Percentiles rank a stretch among this genome's conserved stretches.
These are phyloP conservation scores for Neurospora pannonica DNA, from an alignment of 495 filamentous ascomycete species.

Conservation along the genomic window DNA sequence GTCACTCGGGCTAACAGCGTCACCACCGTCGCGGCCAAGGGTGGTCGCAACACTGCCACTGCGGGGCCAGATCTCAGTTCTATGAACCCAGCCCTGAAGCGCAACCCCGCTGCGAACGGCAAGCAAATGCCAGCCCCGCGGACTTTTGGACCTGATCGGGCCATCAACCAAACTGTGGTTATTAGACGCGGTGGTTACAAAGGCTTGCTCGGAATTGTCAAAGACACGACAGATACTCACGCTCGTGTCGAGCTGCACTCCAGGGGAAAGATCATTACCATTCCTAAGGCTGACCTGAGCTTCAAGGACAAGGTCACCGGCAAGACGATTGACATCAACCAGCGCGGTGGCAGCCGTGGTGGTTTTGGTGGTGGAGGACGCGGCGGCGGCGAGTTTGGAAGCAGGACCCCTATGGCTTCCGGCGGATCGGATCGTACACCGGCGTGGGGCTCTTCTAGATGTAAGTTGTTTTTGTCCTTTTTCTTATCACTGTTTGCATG, in stretches of 20 bases:
- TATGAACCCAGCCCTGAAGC: slow-evolving; percentile 86
- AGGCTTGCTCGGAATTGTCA: slow-evolving; percentile 88
- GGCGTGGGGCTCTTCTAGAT: slow-evolving; percentile 52
- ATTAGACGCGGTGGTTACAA: slow-evolving; percentile 80
- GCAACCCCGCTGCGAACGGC: slow-evolving; percentile 40
- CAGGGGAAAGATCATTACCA: slow-evolving; percentile 75
- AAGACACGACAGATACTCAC: slow-evolving; percentile 74
- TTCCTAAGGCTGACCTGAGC: slow-evolving; percentile 64
- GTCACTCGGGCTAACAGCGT: slow-evolving; percentile 81
- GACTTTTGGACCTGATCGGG: slow-evolving; percentile 67
- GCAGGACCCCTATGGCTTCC: slow-evolving; percentile 58
- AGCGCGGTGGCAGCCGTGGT: slow-evolving; percentile 47
- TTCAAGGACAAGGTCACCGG: slow-evolving; percentile 81
- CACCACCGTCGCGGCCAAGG: slow-evolving; percentile 82
- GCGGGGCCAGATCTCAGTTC: slow-evolving; percentile 66
- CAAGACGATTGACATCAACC: slow-evolving; percentile 57
- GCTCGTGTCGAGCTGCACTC: slow-evolving; percentile 89
- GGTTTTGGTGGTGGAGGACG: slow-evolving; percentile 40
- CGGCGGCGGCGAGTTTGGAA: slow-evolving; percentile 36
- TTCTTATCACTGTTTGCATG: not conserved
- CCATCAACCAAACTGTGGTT: slow-evolving; percentile 83
- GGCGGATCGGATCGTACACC: slow-evolving; percentile 56
- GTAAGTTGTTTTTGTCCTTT: slow-evolving; percentile 35
- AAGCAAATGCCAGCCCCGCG: slow-evolving; percentile 68
- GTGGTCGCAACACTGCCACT: slow-evolving; percentile 58